Base-by-base conservation (phyloP, 2,329 filamentous ascomycete genomes). In the Penicillium italicum region DNA sequence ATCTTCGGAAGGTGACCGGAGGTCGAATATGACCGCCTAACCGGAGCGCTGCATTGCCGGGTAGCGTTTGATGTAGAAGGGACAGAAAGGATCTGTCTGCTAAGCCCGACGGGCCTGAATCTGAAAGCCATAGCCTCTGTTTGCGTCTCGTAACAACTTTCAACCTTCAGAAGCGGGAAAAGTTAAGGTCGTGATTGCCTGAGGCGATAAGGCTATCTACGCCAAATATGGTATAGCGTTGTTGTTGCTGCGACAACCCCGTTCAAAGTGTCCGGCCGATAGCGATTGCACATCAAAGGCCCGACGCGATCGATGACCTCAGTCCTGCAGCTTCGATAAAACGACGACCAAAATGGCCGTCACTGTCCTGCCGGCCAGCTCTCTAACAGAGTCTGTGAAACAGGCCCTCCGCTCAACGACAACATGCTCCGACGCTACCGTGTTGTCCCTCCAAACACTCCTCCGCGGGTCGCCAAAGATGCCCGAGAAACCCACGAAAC, bases 371-470 rank as follows among this genome's bases (percentile, higher is more conserved):
- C 63, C 67, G 36, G 50, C 65, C 57, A 68, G 66, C 57, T 66
- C 69, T 55, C 56, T 70, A 18, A 61, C 68, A 40, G 72, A 75
- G 50, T 76, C 80, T 57, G 78, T 84, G 66, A 85, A 83, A 66
- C 73, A 75, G 57, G 81, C 82, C 40, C 72, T 85, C 60, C 74
- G 79, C 58, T 82, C 79, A 51, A 76, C 77, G 12, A 72, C 79
- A 44, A 83, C 78, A 62, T 85, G 82, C 71, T 82, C 81, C 41
- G 65, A 68, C 56, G 67, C 69, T 44, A 77, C 74, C 14, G 69
- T 76, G 49, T 63, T 68, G 53, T 69, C 72, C 48, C 69, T 76
- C 59, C 72, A 74, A 63, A 68, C 66, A 48, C 70, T 77, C 43
- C 69, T 77, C 53, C 68, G 71, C 57, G 61, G 62, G 28, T 24